Evolutionary conservation across 805 yeast species (phyloP), one percentile per base, ranked within the genome.

Genomic region (Blastobotrys peoriensis): DNA sequence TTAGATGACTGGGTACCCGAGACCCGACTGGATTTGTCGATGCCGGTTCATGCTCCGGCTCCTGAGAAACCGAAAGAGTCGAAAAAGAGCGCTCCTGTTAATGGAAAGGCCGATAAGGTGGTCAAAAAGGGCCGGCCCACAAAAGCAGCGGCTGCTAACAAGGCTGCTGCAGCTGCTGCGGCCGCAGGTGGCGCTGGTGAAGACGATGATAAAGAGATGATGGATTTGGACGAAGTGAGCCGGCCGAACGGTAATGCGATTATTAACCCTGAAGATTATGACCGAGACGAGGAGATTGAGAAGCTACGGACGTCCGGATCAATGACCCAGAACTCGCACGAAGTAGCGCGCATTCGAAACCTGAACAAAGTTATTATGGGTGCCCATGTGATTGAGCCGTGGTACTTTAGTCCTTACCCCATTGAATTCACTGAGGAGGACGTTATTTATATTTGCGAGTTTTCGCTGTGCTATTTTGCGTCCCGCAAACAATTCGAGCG

Each of bases 381-480:
- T 1, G 83, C 83, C 51, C 87, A 81, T 63, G 84, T 85, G 54
- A 87, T 93, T 43, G 99, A 93, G 62, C 98, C 99, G 2, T 93
- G 99, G 99, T 93, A 93, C 65, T 93, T 93, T 59, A 85, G 96
- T 1, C 98, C 99, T 1, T 93, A 93, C 62, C 99, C 99, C 0
- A 73, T 87, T 13, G 98, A 93, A 61, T 73, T 88, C 45, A 87
- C 97, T 0, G 98, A 93, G 53, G 93, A 83, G 52, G 98, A 91
- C 61, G 81, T 76, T 44, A 76, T 93, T 19, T 93, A 83, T 61
- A 83, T 93, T 38, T 93, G 96, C 65, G 98, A 89, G 65, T 93
- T 85, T 61, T 81, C 96, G 2, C 64, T 93, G 47, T 79, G 86
- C 47, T 93, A 86, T 65, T 93, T 86, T 66, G 93, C 95, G 3